Evolutionary conservation across 805 yeast species (phyloP), one percentile per base, ranked within the genome.

Genomic region (Wickerhamomyces strasburgensis): DNA sequence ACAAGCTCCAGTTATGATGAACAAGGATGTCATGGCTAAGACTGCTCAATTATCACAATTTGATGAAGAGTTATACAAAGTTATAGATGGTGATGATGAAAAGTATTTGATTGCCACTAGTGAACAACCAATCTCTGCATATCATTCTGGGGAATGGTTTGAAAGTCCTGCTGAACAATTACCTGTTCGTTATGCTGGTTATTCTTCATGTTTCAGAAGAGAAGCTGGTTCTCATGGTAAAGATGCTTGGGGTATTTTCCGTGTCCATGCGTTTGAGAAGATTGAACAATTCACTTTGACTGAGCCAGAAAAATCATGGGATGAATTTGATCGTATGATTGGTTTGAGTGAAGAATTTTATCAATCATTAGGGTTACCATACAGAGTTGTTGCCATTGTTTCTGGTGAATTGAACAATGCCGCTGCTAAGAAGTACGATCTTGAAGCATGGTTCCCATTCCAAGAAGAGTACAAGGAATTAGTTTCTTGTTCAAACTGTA

Each of bases 391-490:
- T 47, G 95, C 95, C 54, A 93, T 93, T 64, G 98, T 93, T 46
- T 87, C 96, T 43, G 98, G 98, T 56, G 98, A 90, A 72, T 79
- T 93, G 62, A 93, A 93, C 75, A 93, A 93, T 56, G 97, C 98
- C 37, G 98, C 98, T 46, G 98, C 98, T 49, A 93, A 93, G 75
- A 93, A 93, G 67, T 93, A 83, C 71, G 98, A 93, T 71, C 76
- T 93, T 60, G 98, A 93, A 73, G 98, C 98, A 35, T 93, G 98
- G 98, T 93, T 93, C 94, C 98, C 98, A 60, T 93, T 74, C 85
- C 98, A 93, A 74, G 76, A 88, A 64, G 98, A 93, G 69, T 93
- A 85, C 73, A 93, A 93, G 70, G 98, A 93, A 72, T 79, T 93
- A 57, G 98, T 93, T 39, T 87, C 96, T 14, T 90, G 98, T 72